Evolutionary conservation across 176 grass and related monocot species (phyloP).

Genomic region (Carex scoparia): DNA sequence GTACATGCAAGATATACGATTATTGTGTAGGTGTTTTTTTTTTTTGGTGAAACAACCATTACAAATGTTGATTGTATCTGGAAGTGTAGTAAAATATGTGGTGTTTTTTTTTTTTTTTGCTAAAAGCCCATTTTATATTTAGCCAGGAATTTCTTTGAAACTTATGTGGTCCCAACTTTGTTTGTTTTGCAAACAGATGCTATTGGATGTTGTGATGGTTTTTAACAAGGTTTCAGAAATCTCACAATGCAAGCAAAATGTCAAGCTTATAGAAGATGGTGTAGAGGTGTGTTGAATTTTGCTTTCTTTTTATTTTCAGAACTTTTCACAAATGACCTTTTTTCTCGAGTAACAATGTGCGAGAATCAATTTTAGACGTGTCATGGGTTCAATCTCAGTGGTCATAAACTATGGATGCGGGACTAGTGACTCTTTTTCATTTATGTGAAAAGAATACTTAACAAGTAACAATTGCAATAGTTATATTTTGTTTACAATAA

Average conservation of each 20-base stretch:
- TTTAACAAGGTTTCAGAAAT: conserved; percentile 79
- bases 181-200: conserved; percentile 45
- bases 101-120: conserved; percentile 9
- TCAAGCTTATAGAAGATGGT: conserved; percentile 67
- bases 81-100: conserved; percentile 17
- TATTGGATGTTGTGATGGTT: conserved; percentile 61
- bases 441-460: not conserved
- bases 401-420: not conserved
- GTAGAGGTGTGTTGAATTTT: conserved; percentile 40
- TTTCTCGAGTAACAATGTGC: not conserved
- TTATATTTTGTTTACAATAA: not conserved
- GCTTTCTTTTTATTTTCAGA: not conserved
- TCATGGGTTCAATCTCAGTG: not conserved
- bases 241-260: conserved; percentile 60
- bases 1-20: not conserved
- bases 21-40: not conserved
- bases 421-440: not conserved
- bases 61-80: not conserved
- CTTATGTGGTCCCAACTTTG: not conserved
- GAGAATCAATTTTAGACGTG: not conserved
- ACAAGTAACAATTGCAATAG: not conserved
- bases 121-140: conserved; percentile 8
- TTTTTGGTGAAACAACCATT: not conserved
- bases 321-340: not conserved
- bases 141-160: not conserved